Base-by-base conservation (phyloP, 2,329 filamentous ascomycete genomes). In the Talaromyces albobiverticillius region DNA sequence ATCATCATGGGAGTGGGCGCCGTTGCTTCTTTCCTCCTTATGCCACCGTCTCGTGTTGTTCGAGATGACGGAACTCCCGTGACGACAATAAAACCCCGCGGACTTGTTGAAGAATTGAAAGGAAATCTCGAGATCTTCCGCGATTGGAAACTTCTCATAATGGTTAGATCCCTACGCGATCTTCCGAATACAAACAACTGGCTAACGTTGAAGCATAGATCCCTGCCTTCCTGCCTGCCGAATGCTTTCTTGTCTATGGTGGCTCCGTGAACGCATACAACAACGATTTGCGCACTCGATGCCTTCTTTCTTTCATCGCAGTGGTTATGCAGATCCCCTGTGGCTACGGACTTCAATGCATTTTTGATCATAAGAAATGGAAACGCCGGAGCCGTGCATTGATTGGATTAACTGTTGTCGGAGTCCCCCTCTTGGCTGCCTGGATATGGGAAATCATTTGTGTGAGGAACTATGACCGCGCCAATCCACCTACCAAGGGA, bases 251-350 rank as follows among this genome's bases (percentile, higher is more conserved):
- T 11, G 67, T 70, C 4, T 70, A 69, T 36, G 59, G 59, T n/a
- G 67, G 67, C n/a, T 67, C 67, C 2, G 66, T 67, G 25, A 71
- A 71, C 45, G 60, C 64, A 5, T 66, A 56, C 47, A 63, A 64
- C 58, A 67, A 65, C 56, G 61, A 64, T 41, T 46, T 66, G 14
- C 52, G 63, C 13, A 62, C 62, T 9, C 53, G 63, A 46, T 62
- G 59, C 11, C 60, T 71, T 3, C 54, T 69, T 13, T 65, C 64
- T 5, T 68, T 71, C 56, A 60, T 68, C 41, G 58, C 66, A 3
- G 63, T 68, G n/a, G 58, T 66, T 1, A 31, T 69, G 10, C 67
- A 71, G 49, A 68, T 70, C 10, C 66, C 67, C 4, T 59, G 58
- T 18, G 64, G 62, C 1, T 62, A 55, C 31, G 61, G 58, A n/a